These are phyloP conservation scores for Aspergillus carlsbadensis DNA, from an alignment of 495 filamentous ascomycete species.

Conservation along the genomic window DNA sequence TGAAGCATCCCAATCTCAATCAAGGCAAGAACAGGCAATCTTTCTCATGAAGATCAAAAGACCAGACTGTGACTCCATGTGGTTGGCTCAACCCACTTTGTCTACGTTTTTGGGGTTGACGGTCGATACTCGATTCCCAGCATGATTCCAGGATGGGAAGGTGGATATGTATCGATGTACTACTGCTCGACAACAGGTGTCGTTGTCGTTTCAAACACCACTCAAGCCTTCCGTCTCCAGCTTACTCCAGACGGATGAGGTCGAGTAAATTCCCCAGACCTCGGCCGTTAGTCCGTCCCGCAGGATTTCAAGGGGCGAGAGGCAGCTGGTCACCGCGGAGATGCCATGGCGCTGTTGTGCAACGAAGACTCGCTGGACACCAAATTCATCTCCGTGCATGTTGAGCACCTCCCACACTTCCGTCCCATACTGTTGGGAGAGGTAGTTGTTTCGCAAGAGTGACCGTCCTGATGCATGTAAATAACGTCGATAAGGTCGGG, in stretches of 20 bases:
- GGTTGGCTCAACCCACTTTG: neutral
- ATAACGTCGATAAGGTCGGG: conserved; percentile 13
- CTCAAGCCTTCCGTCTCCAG: neutral
- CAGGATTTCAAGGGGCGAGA: neutral
- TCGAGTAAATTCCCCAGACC: conserved; percentile 8
- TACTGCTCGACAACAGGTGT: too few relatives aligned
- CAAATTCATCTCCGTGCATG: neutral
- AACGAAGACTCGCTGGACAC: neutral
- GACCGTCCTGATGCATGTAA: conserved; percentile 10
- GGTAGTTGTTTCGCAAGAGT: neutral
- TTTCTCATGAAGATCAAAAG: neutral
- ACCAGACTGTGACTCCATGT: neutral
- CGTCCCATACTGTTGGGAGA: neutral
- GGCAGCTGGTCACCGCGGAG: neutral
- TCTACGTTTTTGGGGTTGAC: neutral
- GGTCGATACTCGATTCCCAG: neutral
- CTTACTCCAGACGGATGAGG: neutral
- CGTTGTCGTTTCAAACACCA: neutral
- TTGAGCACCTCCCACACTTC: neutral
- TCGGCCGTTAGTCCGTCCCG: conserved; percentile 9
- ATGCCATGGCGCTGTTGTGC: neutral
- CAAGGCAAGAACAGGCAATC: conserved; percentile 7
- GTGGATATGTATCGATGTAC: neutral
- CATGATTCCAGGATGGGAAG: conserved; percentile 4
- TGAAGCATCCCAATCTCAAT: conserved; percentile 4